Conservation (phyloP, 2,329 filamentous ascomycete genomes). For the Cryphonectria naterciae region DNA sequence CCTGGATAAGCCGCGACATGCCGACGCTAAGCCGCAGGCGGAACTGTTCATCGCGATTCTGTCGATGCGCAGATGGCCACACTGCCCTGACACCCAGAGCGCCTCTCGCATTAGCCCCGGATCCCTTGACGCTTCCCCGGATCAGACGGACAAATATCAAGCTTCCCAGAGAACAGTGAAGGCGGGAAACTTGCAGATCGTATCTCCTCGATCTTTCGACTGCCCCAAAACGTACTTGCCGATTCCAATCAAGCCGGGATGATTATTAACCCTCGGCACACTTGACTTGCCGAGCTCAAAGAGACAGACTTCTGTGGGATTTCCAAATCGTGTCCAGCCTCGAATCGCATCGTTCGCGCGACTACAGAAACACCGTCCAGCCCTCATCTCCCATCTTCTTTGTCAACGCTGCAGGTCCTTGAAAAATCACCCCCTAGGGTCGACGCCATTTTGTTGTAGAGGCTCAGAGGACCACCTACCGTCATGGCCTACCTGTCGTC, state of each 20-base stretch:
- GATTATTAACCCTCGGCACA: constrained; percentile 8
- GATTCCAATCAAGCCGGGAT: constrained; percentile 10
- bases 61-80: constrained; percentile 2
- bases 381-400: not conserved
- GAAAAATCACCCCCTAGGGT: too few species aligned
- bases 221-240: constrained; percentile 2
- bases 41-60: constrained; percentile 10
- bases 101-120: constrained; percentile 1
- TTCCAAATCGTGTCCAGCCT: not conserved
- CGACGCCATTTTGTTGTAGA: not conserved
- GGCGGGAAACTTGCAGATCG: not conserved
- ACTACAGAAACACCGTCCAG: not conserved
- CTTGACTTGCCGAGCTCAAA: not conserved
- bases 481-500: constrained; percentile 52
- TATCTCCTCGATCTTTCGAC: constrained; percentile 2
- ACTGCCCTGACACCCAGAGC: not conserved
- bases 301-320: not conserved
- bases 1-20: constrained; percentile 22
- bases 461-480: not conserved
- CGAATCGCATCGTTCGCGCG: not conserved
- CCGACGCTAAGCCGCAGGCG: constrained; percentile 28
- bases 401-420: not conserved
- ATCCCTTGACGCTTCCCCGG: constrained; percentile 5
- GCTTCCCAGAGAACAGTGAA: constrained; percentile 13
- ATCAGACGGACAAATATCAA: constrained; percentile 4